phyloP scores from a whole-genome alignment of 75 land plant genomes.

The Gnetum montanum region DNA sequence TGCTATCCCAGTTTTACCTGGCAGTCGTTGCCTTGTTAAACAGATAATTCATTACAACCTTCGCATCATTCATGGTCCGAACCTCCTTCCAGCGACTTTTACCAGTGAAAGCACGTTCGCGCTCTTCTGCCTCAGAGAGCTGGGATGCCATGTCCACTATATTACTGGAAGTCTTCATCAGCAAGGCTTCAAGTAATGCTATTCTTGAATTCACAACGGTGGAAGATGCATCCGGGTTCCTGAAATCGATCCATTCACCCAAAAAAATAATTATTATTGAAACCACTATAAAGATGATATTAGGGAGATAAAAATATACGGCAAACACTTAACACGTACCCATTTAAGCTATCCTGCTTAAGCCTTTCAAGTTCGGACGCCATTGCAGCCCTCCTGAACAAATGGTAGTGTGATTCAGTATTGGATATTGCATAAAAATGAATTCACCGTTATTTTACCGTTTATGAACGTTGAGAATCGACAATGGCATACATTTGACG shows the following conservation, averaged over 20 bases:
- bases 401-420: too few species aligned
- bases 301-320: too few species aligned
- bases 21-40: slow-evolving; percentile 65
- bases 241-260: slow-evolving; percentile 15
- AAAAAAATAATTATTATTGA: neutral
- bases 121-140: slow-evolving; percentile 97
- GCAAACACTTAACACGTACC: too few species aligned
- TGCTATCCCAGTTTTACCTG: too few species aligned
- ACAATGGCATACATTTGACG: slow-evolving; percentile 87
- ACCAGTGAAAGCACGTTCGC: slow-evolving; percentile 64
- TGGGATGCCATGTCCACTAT: slow-evolving; percentile 96
- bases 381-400: slow-evolving; percentile 67
- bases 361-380: slow-evolving; percentile 68
- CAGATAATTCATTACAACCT: slow-evolving; percentile 54
- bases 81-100: slow-evolving; percentile 91
- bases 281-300: too few species aligned
- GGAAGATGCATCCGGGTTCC: slow-evolving; percentile 64
- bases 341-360: slow-evolving; percentile 49
- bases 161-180: slow-evolving; percentile 53
- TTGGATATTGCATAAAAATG: too few species aligned
- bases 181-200: slow-evolving; percentile 71
- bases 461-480: too few species aligned
- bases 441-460: too few species aligned
- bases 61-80: slow-evolving; percentile 77
- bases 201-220: slow-evolving; percentile 78